Conservation (phyloP, 495 filamentous ascomycete species). For the Cercophora newfieldiana region DNA sequence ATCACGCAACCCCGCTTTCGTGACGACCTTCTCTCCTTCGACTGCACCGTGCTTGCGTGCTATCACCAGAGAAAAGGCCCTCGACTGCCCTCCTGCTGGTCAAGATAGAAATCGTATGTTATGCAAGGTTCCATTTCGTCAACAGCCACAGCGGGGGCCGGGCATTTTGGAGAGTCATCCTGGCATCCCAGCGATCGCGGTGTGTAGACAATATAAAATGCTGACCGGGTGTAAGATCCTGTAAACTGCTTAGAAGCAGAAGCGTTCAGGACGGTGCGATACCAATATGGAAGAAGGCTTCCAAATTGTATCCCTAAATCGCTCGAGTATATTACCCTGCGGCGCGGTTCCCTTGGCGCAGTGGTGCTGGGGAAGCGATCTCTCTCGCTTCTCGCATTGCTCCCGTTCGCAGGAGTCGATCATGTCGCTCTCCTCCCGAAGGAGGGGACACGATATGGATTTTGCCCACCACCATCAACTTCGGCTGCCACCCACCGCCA, state of each 20-base stretch:
- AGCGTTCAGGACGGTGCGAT: background rate
- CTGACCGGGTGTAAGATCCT: constrained; percentile 13
- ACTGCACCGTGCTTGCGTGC: background rate
- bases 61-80: background rate
- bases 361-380: constrained; percentile 3
- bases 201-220: constrained; percentile 13
- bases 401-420: background rate
- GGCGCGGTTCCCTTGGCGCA: constrained; percentile 3
- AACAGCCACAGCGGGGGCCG: background rate
- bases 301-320: constrained; percentile 9
- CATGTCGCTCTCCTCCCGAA: background rate
- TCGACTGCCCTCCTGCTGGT: background rate
- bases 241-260: background rate
- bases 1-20: constrained; percentile 13
- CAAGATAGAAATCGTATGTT: background rate
- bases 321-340: background rate
- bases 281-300: constrained; percentile 11
- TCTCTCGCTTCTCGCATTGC: constrained; percentile 9
- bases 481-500: constrained; percentile 1
- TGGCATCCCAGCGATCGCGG: constrained; percentile 1
- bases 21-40: background rate
- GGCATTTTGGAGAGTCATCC: background rate
- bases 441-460: background rate
- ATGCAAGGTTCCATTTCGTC: background rate
- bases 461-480: constrained; percentile 18